Percentiles rank a stretch among this genome's conserved stretches.
These are phyloP conservation scores for Dryas alaskensis DNA, from an alignment of 306 rosid genomes.

Conservation along the genomic window DNA sequence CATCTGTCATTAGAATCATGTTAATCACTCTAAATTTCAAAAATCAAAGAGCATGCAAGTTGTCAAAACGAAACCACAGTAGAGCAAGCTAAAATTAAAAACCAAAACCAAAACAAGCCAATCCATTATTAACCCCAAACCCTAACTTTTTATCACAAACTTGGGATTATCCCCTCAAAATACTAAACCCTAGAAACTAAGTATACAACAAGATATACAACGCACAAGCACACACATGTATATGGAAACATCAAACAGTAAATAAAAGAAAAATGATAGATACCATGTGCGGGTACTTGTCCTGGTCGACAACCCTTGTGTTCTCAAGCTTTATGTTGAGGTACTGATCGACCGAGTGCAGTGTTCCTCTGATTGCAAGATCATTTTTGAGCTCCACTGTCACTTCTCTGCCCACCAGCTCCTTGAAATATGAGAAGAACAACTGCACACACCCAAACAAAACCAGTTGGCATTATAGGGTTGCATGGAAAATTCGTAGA, in stretches of 20 bases:
- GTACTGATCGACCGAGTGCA: slow-evolving; percentile 97
- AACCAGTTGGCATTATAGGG: slow-evolving; percentile 4
- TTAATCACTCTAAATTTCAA: background rate
- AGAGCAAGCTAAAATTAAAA: background rate
- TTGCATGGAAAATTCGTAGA: background rate
- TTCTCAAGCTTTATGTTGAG: slow-evolving; percentile 96
- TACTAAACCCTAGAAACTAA: slow-evolving; percentile 22
- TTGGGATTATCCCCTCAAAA: background rate
- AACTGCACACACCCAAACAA: slow-evolving; percentile 39
- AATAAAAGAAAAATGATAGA: background rate
- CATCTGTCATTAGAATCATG: background rate
- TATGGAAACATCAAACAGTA: background rate
- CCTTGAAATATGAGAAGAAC: slow-evolving; percentile 99
- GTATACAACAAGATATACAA: background rate
- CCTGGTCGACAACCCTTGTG: slow-evolving; percentile 94
- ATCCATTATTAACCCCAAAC: background rate
- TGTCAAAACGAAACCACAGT: background rate
- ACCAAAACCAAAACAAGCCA: background rate
- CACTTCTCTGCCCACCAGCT: slow-evolving; percentile 94
- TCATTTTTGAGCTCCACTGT: slow-evolving; percentile 97
- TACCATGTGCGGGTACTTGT: slow-evolving; percentile 98
- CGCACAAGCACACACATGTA: background rate
- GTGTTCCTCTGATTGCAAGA: slow-evolving; percentile 85
- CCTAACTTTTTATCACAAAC: background rate
- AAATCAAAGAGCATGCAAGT: background rate